Base-by-base conservation (phyloP, 345 rosid species). In the Melaleuca quinquenervia region DNA sequence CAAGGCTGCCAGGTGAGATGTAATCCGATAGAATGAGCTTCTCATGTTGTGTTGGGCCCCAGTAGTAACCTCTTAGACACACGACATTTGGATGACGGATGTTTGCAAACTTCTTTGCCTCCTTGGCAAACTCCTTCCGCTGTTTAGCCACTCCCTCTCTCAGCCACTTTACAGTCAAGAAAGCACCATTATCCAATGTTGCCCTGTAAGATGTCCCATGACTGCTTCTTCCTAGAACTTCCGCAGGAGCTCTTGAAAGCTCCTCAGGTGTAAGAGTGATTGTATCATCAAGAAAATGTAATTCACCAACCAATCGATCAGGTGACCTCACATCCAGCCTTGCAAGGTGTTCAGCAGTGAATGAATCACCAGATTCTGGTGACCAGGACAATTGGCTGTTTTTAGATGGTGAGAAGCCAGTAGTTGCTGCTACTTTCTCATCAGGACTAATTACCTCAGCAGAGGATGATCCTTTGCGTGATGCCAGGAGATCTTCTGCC, bases 41-140 rank as follows among this genome's bases (percentile, higher is more conserved):
- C 90, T 97, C 99, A 80, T 97, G 99, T 89, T 94, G 98, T 26
- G 98, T 96, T 8, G 98, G 99, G 29, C 99, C 99, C 99, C 99
- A 97, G 76, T 97, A 97, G 92, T 97, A 97, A 21, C 99, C 99
- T 90, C 95, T 89, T 88, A 97, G 92, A 54, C 98, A 96, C 64
- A 96, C 99, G 45, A 97, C 99, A 88, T 97, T 97, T 45, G 99
- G 99, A 90, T 97, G 98, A 86, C 99, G 91, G 84, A 97, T 95
- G 89, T 96, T 97, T 1, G 99, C 92, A 90, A 97, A 96, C 82
- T 96, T 97, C 90, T 95, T 96, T 58, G 98, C 99, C 86, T 97
- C 99, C 92, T 95, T 97, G n/a, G 98, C 93, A 89, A 97, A 97
- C 86, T 96, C 98, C 86, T 97, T 97, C 87, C 94, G 94, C 88